phyloP scores from a whole-genome alignment of 1,139 yeast species.

The Lodderomyces jiufengensis region DNA sequence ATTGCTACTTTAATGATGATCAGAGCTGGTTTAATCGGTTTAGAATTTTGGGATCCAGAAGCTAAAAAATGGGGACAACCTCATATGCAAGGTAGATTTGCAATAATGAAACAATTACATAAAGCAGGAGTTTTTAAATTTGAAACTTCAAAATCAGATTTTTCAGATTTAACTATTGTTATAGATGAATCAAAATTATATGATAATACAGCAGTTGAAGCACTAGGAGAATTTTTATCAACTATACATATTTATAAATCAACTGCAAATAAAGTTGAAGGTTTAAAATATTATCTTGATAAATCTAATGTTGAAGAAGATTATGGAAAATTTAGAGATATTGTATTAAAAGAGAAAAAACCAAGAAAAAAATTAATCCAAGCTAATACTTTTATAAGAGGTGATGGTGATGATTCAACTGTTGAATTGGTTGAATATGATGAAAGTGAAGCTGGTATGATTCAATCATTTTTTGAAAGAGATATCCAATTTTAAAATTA shows the following conservation, averaged over 20 bases:
- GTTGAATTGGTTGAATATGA: conserved; percentile 68
- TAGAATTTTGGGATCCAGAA: conserved; percentile 84
- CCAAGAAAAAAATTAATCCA: conserved; percentile 85
- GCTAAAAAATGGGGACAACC: conserved; percentile 89
- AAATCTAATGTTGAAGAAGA: conserved; percentile 67
- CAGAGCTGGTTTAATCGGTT: conserved; percentile 76
- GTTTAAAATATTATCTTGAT: conserved; percentile 58
- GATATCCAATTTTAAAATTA: conserved; percentile 14
- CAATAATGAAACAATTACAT: conserved; percentile 72
- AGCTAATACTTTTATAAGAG: conserved; percentile 57
- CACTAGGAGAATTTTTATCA: conserved; percentile 67
- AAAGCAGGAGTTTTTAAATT: conserved; percentile 65
- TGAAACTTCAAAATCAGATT: conserved; percentile 44
- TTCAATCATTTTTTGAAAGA: conserved; percentile 72
- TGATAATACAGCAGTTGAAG: conserved; percentile 60
- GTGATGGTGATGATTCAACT: conserved; percentile 20
- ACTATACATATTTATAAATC: conserved; percentile 77
- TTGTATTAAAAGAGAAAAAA: conserved; percentile 65
- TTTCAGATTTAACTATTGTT: conserved; percentile 55
- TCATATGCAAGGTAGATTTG: conserved; percentile 92
- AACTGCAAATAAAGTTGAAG: conserved; percentile 66
- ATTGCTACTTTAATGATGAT: conserved; percentile 79
- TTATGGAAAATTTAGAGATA: conserved; percentile 60
- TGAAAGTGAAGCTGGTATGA: conserved; percentile 73
- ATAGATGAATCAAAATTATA: conserved; percentile 61